Evolutionary conservation across 257 asterid species (phyloP).

Genomic region (Solanum pinnatisectum): DNA sequence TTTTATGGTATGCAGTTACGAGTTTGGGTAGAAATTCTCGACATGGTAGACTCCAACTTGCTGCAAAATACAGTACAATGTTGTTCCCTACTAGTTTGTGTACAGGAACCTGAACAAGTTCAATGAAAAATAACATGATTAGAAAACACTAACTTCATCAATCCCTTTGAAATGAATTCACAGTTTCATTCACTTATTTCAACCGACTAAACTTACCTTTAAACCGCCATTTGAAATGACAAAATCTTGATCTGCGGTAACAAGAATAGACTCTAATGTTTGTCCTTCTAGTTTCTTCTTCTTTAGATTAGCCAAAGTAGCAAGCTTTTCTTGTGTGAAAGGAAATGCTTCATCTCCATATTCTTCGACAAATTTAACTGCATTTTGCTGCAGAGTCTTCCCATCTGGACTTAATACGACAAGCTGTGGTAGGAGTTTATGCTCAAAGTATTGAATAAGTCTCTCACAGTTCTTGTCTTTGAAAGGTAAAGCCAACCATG

Average conservation of each 20-base stretch:
- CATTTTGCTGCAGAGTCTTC: conserved; percentile 15
- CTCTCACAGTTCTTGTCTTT: conserved; percentile 16
- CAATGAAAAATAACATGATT: not conserved
- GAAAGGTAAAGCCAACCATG: conserved; percentile 27
- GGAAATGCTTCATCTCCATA: conserved; percentile 25
- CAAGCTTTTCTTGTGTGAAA: conserved; percentile 15
- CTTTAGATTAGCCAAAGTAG: conserved; percentile 5
- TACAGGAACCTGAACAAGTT: conserved; percentile 14
- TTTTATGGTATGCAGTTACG: conserved; percentile 13
- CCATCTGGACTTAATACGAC: conserved; percentile 26
- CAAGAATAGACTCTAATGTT: conserved; percentile 20
- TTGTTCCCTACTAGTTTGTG: conserved; percentile 24
- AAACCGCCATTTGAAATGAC: conserved; percentile 18
- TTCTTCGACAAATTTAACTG: conserved; percentile 18
- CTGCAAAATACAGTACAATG: conserved; percentile 23
- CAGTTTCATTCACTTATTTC: not conserved
- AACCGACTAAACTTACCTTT: conserved; percentile 1
- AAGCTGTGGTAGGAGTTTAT: conserved; percentile 9
- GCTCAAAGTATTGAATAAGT: conserved; percentile 11
- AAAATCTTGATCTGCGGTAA: conserved; percentile 13
- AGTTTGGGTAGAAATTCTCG: conserved; percentile 19
- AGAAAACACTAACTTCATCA: not conserved
- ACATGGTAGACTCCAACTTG: conserved; percentile 32
- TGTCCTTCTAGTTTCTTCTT: conserved; percentile 19
- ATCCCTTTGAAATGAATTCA: not conserved